A percentile compares a stretch with the other conserved stretches of the same genome.
phyloP scores from a whole-genome alignment of 2,329 filamentous ascomycete species.

The Emmonsiellopsis sp. region DNA sequence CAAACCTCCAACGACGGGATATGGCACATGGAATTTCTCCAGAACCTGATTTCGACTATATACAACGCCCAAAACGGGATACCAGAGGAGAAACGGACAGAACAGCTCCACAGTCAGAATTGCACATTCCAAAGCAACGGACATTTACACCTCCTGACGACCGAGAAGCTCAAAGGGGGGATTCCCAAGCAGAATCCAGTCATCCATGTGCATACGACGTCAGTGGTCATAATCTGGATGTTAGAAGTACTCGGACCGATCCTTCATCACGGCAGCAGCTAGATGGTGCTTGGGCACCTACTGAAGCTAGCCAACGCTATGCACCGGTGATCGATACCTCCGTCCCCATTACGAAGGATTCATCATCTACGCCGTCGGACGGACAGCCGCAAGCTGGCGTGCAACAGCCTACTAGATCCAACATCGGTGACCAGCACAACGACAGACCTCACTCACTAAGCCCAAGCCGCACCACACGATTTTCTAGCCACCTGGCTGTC shows the following conservation, averaged over 20 bases:
- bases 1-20: too few species aligned
- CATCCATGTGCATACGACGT: not conserved
- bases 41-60: too few species aligned
- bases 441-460: slow-evolving; percentile 8
- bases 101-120: not conserved
- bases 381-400: not conserved
- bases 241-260: not conserved
- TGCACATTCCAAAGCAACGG: slow-evolving; percentile 6
- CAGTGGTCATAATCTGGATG: not conserved
- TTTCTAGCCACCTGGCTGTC: slow-evolving; percentile 44
- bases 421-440: slow-evolving; percentile 1
- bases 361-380: not conserved
- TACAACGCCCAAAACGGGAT: not conserved
- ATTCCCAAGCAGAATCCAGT: not conserved
- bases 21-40: too few species aligned
- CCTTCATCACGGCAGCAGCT: not conserved
- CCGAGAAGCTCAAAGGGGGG: not conserved
- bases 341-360: not conserved
- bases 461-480: slow-evolving; percentile 40
- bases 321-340: not conserved
- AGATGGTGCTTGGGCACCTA: not conserved
- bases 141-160: slow-evolving; percentile 11
- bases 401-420: slow-evolving; percentile 6
- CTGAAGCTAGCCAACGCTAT: not conserved
- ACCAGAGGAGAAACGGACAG: not conserved